A percentile compares a stretch with the other conserved stretches of the same genome.
Conservation (phyloP, 805 yeast species). For the Candida taoyuanica region DNA sequence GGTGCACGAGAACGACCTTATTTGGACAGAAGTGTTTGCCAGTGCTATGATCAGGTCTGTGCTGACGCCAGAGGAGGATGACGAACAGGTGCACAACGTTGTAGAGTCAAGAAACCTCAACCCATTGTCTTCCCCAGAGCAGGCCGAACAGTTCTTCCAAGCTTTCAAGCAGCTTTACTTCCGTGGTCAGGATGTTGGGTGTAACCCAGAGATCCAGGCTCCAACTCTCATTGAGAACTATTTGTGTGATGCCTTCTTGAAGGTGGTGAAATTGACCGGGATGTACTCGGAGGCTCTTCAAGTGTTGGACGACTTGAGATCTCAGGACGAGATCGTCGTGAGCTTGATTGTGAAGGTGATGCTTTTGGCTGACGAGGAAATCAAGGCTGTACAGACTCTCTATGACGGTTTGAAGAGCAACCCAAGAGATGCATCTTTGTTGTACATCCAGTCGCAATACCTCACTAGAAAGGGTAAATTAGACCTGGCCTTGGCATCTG, state of each 20-base stretch:
- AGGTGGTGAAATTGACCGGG: constrained; percentile 60
- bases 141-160: constrained; percentile 50
- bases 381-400: constrained; percentile 49
- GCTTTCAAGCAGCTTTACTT: constrained; percentile 65
- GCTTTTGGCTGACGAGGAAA: constrained; percentile 53
- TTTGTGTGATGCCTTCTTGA: constrained; percentile 70
- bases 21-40: constrained; percentile 52
- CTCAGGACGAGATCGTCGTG: constrained; percentile 51
- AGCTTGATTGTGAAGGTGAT: constrained; percentile 51
- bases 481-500: constrained; percentile 55
- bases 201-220: constrained; percentile 60
- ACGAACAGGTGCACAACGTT: constrained; percentile 61
- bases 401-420: constrained; percentile 44
- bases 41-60: constrained; percentile 73
- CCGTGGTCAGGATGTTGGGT: constrained; percentile 65
- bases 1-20: constrained; percentile 42
- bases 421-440: constrained; percentile 51
- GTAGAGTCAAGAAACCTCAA: constrained; percentile 83
- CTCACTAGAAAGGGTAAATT: constrained; percentile 46
- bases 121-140: constrained; percentile 53
- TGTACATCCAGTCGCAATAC: constrained; percentile 54
- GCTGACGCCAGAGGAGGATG: constrained; percentile 66
- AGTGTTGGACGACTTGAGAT: constrained; percentile 48
- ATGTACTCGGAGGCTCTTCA: constrained; percentile 56
- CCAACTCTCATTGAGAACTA: constrained; percentile 63